A percentile compares a stretch with the other conserved stretches of the same genome.
These are phyloP conservation scores for Rhynchosporium agropyri DNA, from an alignment of 2,329 filamentous ascomycete genomes.

Conservation along the genomic window DNA sequence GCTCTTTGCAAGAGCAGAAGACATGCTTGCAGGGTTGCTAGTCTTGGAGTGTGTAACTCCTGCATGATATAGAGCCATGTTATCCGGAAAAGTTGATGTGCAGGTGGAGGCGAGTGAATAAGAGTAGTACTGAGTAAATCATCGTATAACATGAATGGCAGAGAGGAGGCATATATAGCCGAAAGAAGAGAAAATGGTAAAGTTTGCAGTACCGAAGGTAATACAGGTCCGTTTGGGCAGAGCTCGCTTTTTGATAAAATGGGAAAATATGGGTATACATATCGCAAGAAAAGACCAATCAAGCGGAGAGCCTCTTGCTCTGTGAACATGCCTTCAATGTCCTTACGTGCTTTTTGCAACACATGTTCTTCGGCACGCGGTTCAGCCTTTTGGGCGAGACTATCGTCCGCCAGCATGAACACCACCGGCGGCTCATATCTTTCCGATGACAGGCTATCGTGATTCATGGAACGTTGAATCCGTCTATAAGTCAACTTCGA, in stretches of 20 bases:
- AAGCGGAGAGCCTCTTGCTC: slow-evolving; percentile 44
- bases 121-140: slow-evolving; percentile 43
- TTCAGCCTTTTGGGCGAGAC: slow-evolving; percentile 39
- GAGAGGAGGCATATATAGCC: slow-evolving; percentile 48
- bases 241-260: slow-evolving; percentile 45
- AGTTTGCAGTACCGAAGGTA: slow-evolving; percentile 40
- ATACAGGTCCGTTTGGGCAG: slow-evolving; percentile 35
- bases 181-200: slow-evolving; percentile 46
- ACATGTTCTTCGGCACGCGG: slow-evolving; percentile 39
- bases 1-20: slow-evolving; percentile 42
- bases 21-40: slow-evolving; percentile 43
- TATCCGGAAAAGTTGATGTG: slow-evolving; percentile 40
- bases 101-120: slow-evolving; percentile 40
- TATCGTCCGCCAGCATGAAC: slow-evolving; percentile 42
- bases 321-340: slow-evolving; percentile 39
- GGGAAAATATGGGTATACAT: slow-evolving; percentile 50
- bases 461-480: slow-evolving; percentile 32
- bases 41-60: slow-evolving; percentile 42
- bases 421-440: slow-evolving; percentile 40
- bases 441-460: slow-evolving; percentile 31
- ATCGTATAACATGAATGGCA: slow-evolving; percentile 50
- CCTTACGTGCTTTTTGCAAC: slow-evolving; percentile 35
- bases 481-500: slow-evolving; percentile 41
- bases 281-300: slow-evolving; percentile 47
- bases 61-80: slow-evolving; percentile 42